Evolutionary conservation across 768 basidiomycete species (phyloP).

Genomic region (Mycena metata): DNA sequence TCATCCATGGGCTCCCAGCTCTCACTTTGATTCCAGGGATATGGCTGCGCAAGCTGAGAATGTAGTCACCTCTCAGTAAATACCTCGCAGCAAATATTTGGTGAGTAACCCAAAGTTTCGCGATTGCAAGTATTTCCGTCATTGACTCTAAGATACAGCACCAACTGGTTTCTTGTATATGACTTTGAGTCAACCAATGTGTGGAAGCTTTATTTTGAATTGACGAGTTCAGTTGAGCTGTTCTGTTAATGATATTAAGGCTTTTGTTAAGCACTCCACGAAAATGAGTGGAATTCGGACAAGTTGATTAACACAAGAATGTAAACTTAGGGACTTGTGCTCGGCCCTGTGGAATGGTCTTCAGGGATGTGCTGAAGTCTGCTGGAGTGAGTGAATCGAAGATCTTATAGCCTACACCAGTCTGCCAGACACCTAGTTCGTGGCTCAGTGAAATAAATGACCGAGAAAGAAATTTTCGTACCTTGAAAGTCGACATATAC

Average conservation of each 20-base stretch:
- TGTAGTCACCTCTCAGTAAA: conserved; percentile 9
- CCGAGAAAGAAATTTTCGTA: conserved; percentile 37
- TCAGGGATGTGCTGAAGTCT: conserved; percentile 8
- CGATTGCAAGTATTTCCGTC: conserved; percentile 7
- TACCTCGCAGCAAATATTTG: conserved; percentile 9
- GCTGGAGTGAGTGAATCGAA: too few species aligned
- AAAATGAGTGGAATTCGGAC: conserved; percentile 7
- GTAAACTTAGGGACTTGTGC: conserved; percentile 2
- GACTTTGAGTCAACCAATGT: conserved; percentile 6
- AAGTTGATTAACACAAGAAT: conserved; percentile 8
- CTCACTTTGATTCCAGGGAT: conserved; percentile 16
- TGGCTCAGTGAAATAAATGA: too few species aligned
- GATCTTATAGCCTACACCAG: too few species aligned
- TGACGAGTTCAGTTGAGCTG: conserved; percentile 8
- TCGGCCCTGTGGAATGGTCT: conserved; percentile 1
- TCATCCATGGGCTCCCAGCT: background rate
- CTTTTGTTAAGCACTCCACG: conserved; percentile 1
- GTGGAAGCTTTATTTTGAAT: conserved; percentile 11
- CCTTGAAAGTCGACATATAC: conserved; percentile 12
- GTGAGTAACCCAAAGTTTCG: conserved; percentile 9
- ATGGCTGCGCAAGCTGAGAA: conserved; percentile 3
- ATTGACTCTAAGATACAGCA: conserved; percentile 11
- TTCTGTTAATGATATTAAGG: conserved; percentile 2
- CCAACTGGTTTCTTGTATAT: conserved; percentile 2
- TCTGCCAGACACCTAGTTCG: too few species aligned